Percentiles rank a stretch among this genome's conserved stretches.
These are phyloP conservation scores for Oxyria digyna DNA, from an alignment of 148 eudicot species.

Conservation along the genomic window DNA sequence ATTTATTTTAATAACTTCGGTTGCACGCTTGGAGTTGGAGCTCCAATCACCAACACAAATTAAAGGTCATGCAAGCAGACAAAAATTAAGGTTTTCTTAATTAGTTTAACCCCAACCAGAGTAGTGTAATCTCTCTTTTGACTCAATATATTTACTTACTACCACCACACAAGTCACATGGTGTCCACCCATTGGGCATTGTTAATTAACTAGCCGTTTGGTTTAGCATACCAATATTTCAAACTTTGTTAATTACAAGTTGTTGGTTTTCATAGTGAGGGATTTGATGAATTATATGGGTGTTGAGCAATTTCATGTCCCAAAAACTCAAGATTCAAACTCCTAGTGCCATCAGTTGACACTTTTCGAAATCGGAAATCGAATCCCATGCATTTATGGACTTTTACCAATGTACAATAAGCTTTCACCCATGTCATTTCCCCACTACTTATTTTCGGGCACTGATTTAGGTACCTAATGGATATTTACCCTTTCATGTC, in stretches of 20 bases:
- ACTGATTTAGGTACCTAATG: no score
- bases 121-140: conserved; percentile 2
- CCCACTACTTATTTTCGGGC: no score
- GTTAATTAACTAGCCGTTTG: background rate
- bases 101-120: conserved; percentile 4
- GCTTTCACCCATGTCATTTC: background rate
- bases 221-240: conserved; percentile 1
- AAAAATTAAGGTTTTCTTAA: conserved; percentile 5
- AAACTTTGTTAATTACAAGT: conserved; percentile 8
- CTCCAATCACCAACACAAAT: conserved; percentile 37
- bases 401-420: background rate
- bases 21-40: conserved; percentile 43
- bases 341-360: background rate
- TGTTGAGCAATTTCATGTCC: conserved; percentile 1
- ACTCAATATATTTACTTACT: conserved; percentile 5
- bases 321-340: background rate
- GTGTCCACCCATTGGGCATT: background rate
- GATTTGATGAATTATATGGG: conserved; percentile 6
- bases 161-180: background rate
- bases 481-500: no score
- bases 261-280: conserved; percentile 3
- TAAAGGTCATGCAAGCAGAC: conserved; percentile 40
- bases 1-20: conserved; percentile 12
- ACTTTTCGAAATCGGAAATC: background rate
- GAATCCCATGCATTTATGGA: conserved; percentile 5